Base-by-base conservation (phyloP, 179 eudicot genomes). In the Heliamphora pulchella region DNA sequence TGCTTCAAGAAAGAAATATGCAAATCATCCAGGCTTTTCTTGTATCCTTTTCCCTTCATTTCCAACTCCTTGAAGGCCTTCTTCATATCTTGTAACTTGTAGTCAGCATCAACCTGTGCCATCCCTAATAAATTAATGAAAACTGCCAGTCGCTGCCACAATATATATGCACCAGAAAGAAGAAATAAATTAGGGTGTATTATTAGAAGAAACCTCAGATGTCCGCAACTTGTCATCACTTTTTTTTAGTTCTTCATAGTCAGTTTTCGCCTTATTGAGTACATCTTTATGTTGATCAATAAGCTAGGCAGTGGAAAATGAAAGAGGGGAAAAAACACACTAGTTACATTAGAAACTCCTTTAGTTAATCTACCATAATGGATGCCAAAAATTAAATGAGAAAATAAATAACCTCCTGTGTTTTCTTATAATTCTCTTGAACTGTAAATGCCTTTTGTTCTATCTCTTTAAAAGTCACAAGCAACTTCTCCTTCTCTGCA, bases 91-190 rank as follows among this genome's bases (percentile, higher is more conserved):
- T 96, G 95, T 14, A 92, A 82, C 92, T 94, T 94, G 86, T 87
- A 96, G 46, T 94, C 99, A 79, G 93, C 96, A 89, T 96, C 99
- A 76, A 96, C 98, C 98, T 96, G 87, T 82, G 75, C 59, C 55
- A 86, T 54, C 57, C 47, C 39, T 77, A 77, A 66, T 71, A 46
- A 69, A 79, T 80, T 18, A 51, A 44, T 50, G 18, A 46, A 20
- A 51, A 31, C 44, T 64, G 31, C 31, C 31, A 31, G 31, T 31
- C 31, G 31, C 31, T 31, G 22, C 46, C 5, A 48, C 9, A 68
- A 57, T 17, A 22, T 54, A 69, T 15, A 71, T 7, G 39, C 64
- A 71, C 43, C 44, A 51, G 41, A 4, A 78, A 79, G 68, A 63
- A 62, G 64, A 46, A 8, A 59, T 77, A 71, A 64, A 14, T 53